These are phyloP conservation scores for Fusarium keratoplasticum DNA, from an alignment of 2,329 filamentous ascomycete genomes.

Conservation along the genomic window DNA sequence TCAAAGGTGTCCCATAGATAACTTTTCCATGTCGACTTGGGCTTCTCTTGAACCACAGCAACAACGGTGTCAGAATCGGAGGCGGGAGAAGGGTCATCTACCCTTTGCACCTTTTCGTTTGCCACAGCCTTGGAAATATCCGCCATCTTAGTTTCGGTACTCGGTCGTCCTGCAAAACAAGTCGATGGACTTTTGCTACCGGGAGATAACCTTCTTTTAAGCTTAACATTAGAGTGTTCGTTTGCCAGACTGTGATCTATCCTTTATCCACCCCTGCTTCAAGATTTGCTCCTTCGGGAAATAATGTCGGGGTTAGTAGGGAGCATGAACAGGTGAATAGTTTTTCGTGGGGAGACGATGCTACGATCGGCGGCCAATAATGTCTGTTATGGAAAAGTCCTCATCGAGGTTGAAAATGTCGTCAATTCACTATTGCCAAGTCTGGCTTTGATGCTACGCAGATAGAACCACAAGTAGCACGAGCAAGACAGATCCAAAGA, in stretches of 20 bases:
- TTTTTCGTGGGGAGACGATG: not conserved
- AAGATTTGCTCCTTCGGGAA: not conserved
- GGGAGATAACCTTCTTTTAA: constrained; percentile 20
- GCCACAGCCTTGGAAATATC: not conserved
- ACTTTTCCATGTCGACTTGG: constrained; percentile 53
- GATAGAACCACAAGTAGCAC: constrained; percentile 3
- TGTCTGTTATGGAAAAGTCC: fast-evolving
- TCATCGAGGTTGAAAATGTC: constrained; percentile 23
- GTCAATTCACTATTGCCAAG: constrained; percentile 2
- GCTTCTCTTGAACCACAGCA: constrained; percentile 13
- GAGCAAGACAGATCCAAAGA: not conserved
- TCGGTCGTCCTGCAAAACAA: not conserved
- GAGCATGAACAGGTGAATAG: not conserved
- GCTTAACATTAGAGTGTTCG: not conserved
- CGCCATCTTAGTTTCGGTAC: not conserved
- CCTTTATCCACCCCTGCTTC: fast-evolving
- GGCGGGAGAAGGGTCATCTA: fast-evolving
- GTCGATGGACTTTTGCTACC: fast-evolving
- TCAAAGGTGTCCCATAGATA: constrained; percentile 62
- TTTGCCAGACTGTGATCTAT: fast-evolving
- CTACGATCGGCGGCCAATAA: not conserved
- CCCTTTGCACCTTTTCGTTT: not conserved
- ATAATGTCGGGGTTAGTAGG: not conserved
- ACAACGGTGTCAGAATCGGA: constrained; percentile 18
- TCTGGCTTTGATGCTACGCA: not conserved